Conservation (phyloP, 176 grass and related monocot species). For the Panicum miliaceum region DNA sequence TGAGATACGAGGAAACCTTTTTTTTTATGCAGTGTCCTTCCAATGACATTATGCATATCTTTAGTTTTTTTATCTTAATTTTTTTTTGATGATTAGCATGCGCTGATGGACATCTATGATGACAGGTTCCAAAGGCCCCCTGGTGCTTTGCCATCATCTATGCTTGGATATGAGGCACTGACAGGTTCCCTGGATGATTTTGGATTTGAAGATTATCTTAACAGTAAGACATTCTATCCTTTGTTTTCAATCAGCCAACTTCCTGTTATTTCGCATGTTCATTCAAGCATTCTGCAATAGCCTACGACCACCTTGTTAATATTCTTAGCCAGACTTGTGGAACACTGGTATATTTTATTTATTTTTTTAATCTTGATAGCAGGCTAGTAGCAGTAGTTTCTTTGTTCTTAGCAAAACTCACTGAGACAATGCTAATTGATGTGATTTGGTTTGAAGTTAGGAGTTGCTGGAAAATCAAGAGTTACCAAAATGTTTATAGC, state of each 20-base stretch:
- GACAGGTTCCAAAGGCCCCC: constrained; percentile 91
- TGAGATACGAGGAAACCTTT: not conserved
- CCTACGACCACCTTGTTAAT: not conserved
- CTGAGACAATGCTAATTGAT: not conserved
- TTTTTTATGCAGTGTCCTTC: not conserved
- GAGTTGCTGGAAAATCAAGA: not conserved
- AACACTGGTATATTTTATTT: not conserved
- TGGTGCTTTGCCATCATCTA: constrained; percentile 77
- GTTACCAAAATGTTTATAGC: not conserved
- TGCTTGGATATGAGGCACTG: constrained; percentile 87
- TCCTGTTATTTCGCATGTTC: constrained; percentile 13
- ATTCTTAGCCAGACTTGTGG: not conserved
- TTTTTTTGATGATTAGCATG: not conserved
- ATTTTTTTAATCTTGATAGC: not conserved
- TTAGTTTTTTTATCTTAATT: not conserved
- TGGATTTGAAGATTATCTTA: constrained; percentile 97
- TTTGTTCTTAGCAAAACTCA: not conserved
- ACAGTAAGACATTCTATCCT: constrained; percentile 54
- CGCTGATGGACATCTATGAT: constrained; percentile 10
- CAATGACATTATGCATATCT: not conserved
- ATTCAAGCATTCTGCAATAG: not conserved
- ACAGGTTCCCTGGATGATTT: constrained; percentile 96
- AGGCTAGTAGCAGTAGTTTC: not conserved
- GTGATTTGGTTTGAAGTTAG: not conserved
- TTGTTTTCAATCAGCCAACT: not conserved